These are phyloP conservation scores for Tulasnella sp. DNA, from an alignment of 768 basidiomycete species.

Conservation along the genomic window DNA sequence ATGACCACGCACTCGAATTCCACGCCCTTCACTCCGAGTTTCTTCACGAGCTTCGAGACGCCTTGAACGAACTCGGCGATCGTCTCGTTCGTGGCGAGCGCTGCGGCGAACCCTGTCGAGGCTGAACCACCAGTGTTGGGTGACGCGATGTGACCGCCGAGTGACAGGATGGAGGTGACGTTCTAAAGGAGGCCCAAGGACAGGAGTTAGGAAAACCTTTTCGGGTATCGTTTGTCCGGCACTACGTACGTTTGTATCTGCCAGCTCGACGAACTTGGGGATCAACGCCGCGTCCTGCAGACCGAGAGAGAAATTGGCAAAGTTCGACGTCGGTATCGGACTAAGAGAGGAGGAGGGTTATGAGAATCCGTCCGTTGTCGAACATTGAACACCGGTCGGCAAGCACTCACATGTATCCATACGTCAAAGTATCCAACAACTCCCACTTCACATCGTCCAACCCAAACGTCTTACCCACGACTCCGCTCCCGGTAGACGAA, in stretches of 20 bases:
- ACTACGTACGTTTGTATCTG: not conserved
- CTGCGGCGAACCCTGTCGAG: not conserved
- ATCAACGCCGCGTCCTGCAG: constrained; percentile 1
- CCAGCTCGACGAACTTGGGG: not conserved
- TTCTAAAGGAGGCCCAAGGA: not conserved
- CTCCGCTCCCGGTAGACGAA: not conserved
- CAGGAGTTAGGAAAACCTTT: not conserved
- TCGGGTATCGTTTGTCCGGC: not conserved
- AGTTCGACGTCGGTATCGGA: constrained; percentile 4
- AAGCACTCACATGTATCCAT: constrained; percentile 5
- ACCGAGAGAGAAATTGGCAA: constrained; percentile 1
- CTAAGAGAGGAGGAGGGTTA: not conserved
- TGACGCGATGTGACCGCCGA: constrained; percentile 2
- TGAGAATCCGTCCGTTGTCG: not conserved
- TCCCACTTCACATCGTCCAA: constrained; percentile 9
- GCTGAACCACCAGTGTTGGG: constrained; percentile 5
- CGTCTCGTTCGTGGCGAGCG: not conserved
- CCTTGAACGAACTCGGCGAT: constrained; percentile 7
- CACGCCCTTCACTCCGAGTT: not conserved
- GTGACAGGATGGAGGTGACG: constrained; percentile 2
- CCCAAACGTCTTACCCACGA: not conserved
- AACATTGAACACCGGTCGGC: not conserved
- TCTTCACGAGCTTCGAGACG: constrained; percentile 1
- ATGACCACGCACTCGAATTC: constrained; percentile 5
- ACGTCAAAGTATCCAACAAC: constrained; percentile 1